These are phyloP conservation scores for Nephelium lappaceum DNA, from an alignment of 345 rosid species.

Conservation along the genomic window DNA sequence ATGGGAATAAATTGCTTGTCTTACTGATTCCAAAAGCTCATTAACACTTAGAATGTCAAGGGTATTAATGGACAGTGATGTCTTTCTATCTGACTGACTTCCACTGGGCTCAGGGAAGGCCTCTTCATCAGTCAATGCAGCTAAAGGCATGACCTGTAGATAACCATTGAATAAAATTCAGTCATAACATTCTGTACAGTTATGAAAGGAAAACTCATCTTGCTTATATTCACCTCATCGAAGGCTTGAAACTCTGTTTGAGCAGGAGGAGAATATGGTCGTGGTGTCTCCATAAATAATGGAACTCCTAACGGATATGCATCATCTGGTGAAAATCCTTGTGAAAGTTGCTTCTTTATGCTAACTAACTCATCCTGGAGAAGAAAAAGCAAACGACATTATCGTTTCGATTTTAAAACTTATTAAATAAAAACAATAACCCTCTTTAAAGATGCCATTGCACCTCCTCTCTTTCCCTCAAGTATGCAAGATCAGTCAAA, in stretches of 20 bases:
- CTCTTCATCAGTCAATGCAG: conserved; percentile 66
- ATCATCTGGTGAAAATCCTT: conserved; percentile 81
- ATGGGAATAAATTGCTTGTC: conserved; percentile 14
- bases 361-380: conserved; percentile 65
- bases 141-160: conserved; percentile 66
- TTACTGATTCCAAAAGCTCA: conserved; percentile 87
- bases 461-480: neutral
- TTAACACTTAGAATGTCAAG: conserved; percentile 69
- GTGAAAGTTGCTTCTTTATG: conserved; percentile 58
- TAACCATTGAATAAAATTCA: conserved; percentile 21
- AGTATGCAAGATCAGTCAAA: neutral
- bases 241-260: conserved; percentile 57
- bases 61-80: conserved; percentile 55
- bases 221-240: conserved; percentile 60
- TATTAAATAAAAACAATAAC: neutral
- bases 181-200: neutral
- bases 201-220: neutral
- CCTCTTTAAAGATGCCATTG: neutral
- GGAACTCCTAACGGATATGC: conserved; percentile 79
- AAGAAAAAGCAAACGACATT: conserved; percentile 22
- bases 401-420: neutral
- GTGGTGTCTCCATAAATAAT: conserved; percentile 75
- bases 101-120: conserved; percentile 66
- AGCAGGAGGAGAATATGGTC: conserved; percentile 75
- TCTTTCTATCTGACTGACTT: conserved; percentile 76